Conservation (phyloP, 495 filamentous ascomycete genomes). For the Trypethelium eluteriae region DNA sequence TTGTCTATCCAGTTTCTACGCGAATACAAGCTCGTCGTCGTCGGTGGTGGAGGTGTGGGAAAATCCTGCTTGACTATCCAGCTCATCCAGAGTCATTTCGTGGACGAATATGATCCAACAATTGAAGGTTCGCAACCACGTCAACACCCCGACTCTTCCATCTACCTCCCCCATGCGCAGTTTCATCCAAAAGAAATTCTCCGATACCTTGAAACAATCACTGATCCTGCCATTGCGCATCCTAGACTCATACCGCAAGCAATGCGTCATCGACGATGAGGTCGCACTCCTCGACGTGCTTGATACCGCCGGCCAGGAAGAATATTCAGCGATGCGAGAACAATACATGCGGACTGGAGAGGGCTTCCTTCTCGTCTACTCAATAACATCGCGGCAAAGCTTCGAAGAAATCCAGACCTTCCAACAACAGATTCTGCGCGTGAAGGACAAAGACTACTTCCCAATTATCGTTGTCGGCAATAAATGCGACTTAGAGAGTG, state of each 20-base stretch:
- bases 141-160: slow-evolving; percentile 1
- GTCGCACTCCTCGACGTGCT: slow-evolving; percentile 94
- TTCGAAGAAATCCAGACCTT: slow-evolving; percentile 98
- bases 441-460: slow-evolving; percentile 99
- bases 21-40: slow-evolving; percentile 98
- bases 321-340: slow-evolving; percentile 98
- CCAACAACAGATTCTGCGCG: slow-evolving; percentile 94
- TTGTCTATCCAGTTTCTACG: slow-evolving; percentile 64
- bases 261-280: slow-evolving; percentile 97
- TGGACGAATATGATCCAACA: slow-evolving; percentile 98
- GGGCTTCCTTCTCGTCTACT: slow-evolving; percentile 96
- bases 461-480: slow-evolving; percentile 99
- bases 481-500: slow-evolving; percentile 93
- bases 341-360: slow-evolving; percentile 99
- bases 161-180: slow-evolving; percentile 13
- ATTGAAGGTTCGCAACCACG: slow-evolving; percentile 75
- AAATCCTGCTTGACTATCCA: slow-evolving; percentile 99
- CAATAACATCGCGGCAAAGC: slow-evolving; percentile 91
- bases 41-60: slow-evolving; percentile 95
- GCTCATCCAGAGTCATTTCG: slow-evolving; percentile 97
- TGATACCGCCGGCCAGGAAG: slow-evolving; percentile 96
- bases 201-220: not conserved
- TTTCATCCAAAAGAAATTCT: not conserved
- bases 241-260: slow-evolving; percentile 97
- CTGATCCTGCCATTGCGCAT: slow-evolving; percentile 4